phyloP scores from a whole-genome alignment of 768 basidiomycete species.

The Leccinum imitatum region DNA sequence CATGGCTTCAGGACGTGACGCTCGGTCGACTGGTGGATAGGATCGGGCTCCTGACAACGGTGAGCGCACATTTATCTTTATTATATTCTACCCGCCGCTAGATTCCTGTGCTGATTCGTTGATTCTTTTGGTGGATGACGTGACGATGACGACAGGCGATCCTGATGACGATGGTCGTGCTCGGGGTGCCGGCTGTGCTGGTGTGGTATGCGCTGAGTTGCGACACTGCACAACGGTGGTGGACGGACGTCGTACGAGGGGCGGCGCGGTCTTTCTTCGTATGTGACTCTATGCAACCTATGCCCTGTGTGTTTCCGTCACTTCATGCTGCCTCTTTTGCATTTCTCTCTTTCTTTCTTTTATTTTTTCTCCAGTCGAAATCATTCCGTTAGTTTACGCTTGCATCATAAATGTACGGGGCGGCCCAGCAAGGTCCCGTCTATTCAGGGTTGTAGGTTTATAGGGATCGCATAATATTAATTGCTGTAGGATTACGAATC shows the following conservation, averaged over 20 bases:
- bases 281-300: not conserved
- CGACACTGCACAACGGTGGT: conserved; percentile 9
- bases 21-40: conserved; percentile 25
- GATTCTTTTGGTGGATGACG: not conserved
- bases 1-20: conserved; percentile 23
- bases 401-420: no score
- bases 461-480: not conserved
- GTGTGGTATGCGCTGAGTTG: conserved; percentile 19
- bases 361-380: not conserved
- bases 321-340: conserved; percentile 5
- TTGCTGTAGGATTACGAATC: not conserved
- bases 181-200: conserved; percentile 20
- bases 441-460: no score
- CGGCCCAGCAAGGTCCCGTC: not conserved
- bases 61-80: not conserved
- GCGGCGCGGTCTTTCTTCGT: not conserved
- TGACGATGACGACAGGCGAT: conserved; percentile 15
- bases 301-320: not conserved
- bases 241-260: conserved; percentile 1
- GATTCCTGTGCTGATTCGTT: not conserved
- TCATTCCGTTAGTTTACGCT: not conserved
- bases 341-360: not conserved
- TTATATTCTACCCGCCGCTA: not conserved
- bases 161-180: conserved; percentile 16
- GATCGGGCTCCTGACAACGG: conserved; percentile 21